Evolutionary conservation across 176 grass and related monocot species (phyloP), one percentile per base, ranked within the genome.

Genomic region (Stipa capillata): DNA sequence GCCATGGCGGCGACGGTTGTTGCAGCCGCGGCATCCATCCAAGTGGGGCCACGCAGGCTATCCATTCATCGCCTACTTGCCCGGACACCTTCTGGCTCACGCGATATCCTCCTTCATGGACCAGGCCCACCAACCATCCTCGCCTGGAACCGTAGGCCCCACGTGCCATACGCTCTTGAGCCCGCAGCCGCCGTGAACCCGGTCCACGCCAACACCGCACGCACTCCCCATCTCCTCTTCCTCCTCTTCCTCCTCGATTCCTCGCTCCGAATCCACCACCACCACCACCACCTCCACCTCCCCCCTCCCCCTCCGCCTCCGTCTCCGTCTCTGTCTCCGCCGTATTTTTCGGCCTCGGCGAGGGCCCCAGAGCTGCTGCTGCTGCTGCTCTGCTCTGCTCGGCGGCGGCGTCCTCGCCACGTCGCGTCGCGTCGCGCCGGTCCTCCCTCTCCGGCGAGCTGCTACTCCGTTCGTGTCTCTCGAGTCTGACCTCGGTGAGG

Each of bases 231-330:
- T 24, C 74, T 45, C 85, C 72, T 67, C 69, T 56, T n/a, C n/a
- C n/a, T n/a, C n/a, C 84, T 43, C 81, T 12, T 66, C 71, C n/a
- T 75, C 71, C 72, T 72, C 79, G 77, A 79, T 79, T 53, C 76
- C 34, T 73, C n/a, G 23, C 69, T 18, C 24, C 76, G 0, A 42
- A 66, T 66, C 77, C n/a, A n/a, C n/a, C n/a, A n/a, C n/a, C n/a
- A n/a, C n/a, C n/a, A n/a, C n/a, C n/a, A n/a, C n/a, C 34, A 0
- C 74, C 55, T 14, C 40, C 18, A 0, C 56, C 25, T 0, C 3
- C 28, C 11, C 35, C 48, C n/a, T n/a, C n/a, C n/a, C n/a, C n/a
- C n/a, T n/a, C n/a, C n/a, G n/a, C n/a, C n/a, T n/a, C n/a, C n/a
- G n/a, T n/a, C n/a, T n/a, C n/a, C n/a, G n/a, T n/a, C n/a, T n/a